Percentiles rank a stretch among this genome's conserved stretches.
Evolutionary conservation across 306 rosid species (phyloP).

Genomic region (Gynostemma pentaphyllum): DNA sequence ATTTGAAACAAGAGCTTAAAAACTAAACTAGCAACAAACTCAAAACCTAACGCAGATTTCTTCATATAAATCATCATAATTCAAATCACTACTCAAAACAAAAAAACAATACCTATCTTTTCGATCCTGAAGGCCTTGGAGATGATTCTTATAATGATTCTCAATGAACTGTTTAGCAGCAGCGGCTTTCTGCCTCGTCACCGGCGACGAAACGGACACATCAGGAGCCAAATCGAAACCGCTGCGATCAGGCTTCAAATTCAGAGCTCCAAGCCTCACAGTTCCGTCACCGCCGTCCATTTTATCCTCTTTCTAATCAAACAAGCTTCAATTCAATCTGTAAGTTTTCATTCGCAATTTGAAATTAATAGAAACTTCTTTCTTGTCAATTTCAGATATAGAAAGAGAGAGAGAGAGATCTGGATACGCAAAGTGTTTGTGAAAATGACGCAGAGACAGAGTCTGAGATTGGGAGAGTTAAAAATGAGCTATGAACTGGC

Average conservation of each 20-base stretch:
- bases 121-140: constrained; percentile 94
- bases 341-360: constrained; percentile 8
- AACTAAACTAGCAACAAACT: not conserved
- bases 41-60: not conserved
- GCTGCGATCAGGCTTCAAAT: constrained; percentile 55
- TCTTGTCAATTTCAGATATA: not conserved
- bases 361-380: constrained; percentile 8
- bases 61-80: not conserved
- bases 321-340: constrained; percentile 11
- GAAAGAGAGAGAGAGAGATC: constrained; percentile 41
- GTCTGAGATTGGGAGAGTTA: not conserved
- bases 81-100: not conserved
- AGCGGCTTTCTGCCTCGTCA: constrained; percentile 82
- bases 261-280: constrained; percentile 64
- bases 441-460: constrained; percentile 19
- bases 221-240: constrained; percentile 61
- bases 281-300: constrained; percentile 92
- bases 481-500: constrained; percentile 15
- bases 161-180: constrained; percentile 96
- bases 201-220: constrained; percentile 88
- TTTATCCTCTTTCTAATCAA: not conserved
- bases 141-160: constrained; percentile 93
- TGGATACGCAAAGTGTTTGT: constrained; percentile 8
- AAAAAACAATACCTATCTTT: constrained; percentile 51
- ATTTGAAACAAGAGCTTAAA: not conserved